Base-by-base conservation (phyloP, 805 yeast species). In the Candida pseudoglaebosa region DNA sequence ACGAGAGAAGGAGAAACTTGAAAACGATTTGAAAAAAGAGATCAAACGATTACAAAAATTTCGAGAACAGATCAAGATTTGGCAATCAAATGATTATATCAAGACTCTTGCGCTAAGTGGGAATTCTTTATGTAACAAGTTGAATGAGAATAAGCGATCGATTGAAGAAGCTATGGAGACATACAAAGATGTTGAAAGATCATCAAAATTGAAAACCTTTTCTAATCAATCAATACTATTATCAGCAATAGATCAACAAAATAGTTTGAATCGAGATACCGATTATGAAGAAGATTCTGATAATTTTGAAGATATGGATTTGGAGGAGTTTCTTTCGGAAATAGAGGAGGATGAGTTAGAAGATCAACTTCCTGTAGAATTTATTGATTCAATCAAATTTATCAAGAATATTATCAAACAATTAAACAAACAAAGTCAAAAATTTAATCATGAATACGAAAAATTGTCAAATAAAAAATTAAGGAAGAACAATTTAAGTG, bases 91-190 rank as follows among this genome's bases (percentile, higher is more conserved):
- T 46, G 65, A 59, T 28, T 61, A 56, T 10, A 47, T 56, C 22
- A 54, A 57, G 14, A 47, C 56, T 9, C 52, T 59, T 21, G 48
- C 46, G 5, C 41, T 39, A 26, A 35, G 41, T 7, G 46, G 46
- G 12, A 42, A 42, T 20, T 39, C 46, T 1, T 41, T 40, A 20
- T 37, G 43, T 10, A 38, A 42, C 24, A 57, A 56, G 46, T 50
- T 62, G 29, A 63, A 59, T 28, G 72, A 67, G 36, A 62, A 66
- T 42, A 59, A 70, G 39, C 52, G 59, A 42, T 49, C 61, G 19
- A 69, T 69, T 18, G 73, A 67, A 38, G 72, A 65, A 44, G 71
- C 73, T 16, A 67, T 69, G 73, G 73, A 67, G 40, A 61, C 61
- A 28, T 69, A 65, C 42, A 69, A 68, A 42, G 71, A 64, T 18